Percentiles rank a stretch among this genome's conserved stretches.
phyloP scores from a whole-genome alignment of 345 rosid genomes.

The Eucalyptus shirleyi region DNA sequence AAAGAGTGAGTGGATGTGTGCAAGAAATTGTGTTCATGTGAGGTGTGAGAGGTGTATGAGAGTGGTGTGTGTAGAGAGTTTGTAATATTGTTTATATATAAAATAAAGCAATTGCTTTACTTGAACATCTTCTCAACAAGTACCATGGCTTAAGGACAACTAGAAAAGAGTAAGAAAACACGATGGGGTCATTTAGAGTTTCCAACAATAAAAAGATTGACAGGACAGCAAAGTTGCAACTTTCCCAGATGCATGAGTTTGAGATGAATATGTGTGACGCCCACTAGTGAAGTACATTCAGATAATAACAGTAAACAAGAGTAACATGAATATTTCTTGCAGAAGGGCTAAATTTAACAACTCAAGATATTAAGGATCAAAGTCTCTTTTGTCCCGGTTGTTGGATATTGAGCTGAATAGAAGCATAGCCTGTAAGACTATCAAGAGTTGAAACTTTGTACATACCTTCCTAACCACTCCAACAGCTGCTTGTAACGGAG shows the following conservation, averaged over 20 bases:
- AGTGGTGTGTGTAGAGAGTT: too few relatives aligned
- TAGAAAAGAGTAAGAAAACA: not conserved
- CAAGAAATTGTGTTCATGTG: too few relatives aligned
- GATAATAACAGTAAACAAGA: not conserved
- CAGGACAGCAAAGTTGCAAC: not conserved
- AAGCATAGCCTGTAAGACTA: not conserved
- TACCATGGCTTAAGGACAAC: not conserved
- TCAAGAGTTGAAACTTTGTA: not conserved
- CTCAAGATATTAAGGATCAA: not conserved
- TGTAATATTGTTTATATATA: too few relatives aligned
- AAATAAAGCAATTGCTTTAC: too few relatives aligned
- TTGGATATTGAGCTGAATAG: not conserved
- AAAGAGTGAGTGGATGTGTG: too few relatives aligned
- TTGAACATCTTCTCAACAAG: too few relatives aligned
- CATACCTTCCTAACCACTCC: slow-evolving; percentile 93
- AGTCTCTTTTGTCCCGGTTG: not conserved
- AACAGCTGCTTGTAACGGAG: slow-evolving; percentile 95
- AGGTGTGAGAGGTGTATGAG: too few relatives aligned
- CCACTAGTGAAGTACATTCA: not conserved
- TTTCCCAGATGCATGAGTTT: not conserved
- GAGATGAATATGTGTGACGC: not conserved
- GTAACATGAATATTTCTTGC: not conserved
- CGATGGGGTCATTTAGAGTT: not conserved
- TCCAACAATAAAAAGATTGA: not conserved
- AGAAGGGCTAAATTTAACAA: not conserved